A percentile compares a stretch with the other conserved stretches of the same genome.
These are phyloP conservation scores for Trametes cinnabarina DNA, from an alignment of 768 basidiomycete species.

Conservation along the genomic window DNA sequence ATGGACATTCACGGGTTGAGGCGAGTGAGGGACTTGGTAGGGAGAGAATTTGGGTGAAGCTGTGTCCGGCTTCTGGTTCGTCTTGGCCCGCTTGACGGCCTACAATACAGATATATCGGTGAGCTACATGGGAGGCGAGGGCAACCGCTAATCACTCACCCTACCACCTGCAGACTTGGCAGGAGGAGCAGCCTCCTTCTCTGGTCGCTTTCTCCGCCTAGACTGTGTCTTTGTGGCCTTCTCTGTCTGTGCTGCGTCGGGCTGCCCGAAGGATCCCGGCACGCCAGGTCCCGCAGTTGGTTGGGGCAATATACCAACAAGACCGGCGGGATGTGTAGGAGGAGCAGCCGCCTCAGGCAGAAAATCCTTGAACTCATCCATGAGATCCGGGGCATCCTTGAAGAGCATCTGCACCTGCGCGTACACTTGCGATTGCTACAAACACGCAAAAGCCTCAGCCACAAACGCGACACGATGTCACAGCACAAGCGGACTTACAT, in stretches of 20 bases:
- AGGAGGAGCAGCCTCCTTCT: constrained; percentile 67
- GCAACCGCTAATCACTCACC: constrained; percentile 43
- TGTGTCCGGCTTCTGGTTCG: constrained; percentile 57
- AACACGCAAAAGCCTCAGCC: not conserved
- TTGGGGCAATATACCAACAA: constrained; percentile 51
- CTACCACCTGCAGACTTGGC: constrained; percentile 48
- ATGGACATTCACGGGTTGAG: constrained; percentile 26
- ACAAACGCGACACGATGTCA: not conserved
- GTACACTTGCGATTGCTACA: constrained; percentile 65
- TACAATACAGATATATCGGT: constrained; percentile 34
- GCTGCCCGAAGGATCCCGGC: constrained; percentile 26
- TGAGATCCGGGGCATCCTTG: constrained; percentile 75
- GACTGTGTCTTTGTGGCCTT: constrained; percentile 40
- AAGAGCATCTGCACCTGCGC: constrained; percentile 78
- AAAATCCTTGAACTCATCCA: constrained; percentile 81
- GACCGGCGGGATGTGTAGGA: constrained; percentile 38
- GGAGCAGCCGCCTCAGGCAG: constrained; percentile 62
- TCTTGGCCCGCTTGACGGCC: constrained; percentile 59
- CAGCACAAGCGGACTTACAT: constrained; percentile 46
- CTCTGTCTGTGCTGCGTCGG: constrained; percentile 31
- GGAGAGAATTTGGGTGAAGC: constrained; percentile 46
- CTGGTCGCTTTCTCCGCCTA: constrained; percentile 64
- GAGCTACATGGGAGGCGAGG: no score
- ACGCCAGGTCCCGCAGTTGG: constrained; percentile 37
- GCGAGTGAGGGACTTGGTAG: constrained; percentile 41